Conservation (phyloP, 805 yeast genomes). For the Pichia sporocuriosa region DNA sequence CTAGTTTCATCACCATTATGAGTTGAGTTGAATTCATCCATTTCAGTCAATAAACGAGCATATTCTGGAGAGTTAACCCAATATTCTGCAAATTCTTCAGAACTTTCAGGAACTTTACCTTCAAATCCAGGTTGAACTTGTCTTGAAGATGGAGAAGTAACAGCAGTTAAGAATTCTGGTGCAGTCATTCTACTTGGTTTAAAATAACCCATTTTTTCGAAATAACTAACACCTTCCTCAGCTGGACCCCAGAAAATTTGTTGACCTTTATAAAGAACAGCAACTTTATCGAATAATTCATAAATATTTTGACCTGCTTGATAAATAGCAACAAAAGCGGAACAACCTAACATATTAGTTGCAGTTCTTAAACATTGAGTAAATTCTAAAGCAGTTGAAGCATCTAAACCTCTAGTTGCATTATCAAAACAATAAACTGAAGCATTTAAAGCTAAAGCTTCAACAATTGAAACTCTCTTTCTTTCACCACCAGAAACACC, state of each 20-base stretch:
- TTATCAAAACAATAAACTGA: slow-evolving; percentile 70
- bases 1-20: slow-evolving; percentile 30
- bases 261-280: slow-evolving; percentile 51
- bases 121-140: slow-evolving; percentile 21
- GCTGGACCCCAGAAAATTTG: slow-evolving; percentile 64
- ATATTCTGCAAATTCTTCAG: slow-evolving; percentile 52
- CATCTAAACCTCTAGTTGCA: slow-evolving; percentile 79
- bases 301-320: slow-evolving; percentile 66
- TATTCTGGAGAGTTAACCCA: slow-evolving; percentile 58
- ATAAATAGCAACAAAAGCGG: slow-evolving; percentile 19
- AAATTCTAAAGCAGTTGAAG: slow-evolving; percentile 77
- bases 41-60: slow-evolving; percentile 29
- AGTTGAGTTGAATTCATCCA: slow-evolving; percentile 31
- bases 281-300: slow-evolving; percentile 55
- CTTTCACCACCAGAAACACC: slow-evolving; percentile 83
- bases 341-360: slow-evolving; percentile 11
- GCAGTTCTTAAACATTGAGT: slow-evolving; percentile 51
- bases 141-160: slow-evolving; percentile 13
- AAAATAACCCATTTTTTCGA: slow-evolving; percentile 55
- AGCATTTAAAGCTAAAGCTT: slow-evolving; percentile 61
- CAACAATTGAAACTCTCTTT: slow-evolving; percentile 78
- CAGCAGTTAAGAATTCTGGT: slow-evolving; percentile 23
- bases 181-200: slow-evolving; percentile 19
- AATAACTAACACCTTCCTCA: slow-evolving; percentile 46
- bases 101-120: slow-evolving; percentile 47